Percentiles rank a stretch among this genome's conserved stretches.
phyloP scores from a whole-genome alignment of 1,139 yeast species.

The Saccharomyces hybrid region DNA sequence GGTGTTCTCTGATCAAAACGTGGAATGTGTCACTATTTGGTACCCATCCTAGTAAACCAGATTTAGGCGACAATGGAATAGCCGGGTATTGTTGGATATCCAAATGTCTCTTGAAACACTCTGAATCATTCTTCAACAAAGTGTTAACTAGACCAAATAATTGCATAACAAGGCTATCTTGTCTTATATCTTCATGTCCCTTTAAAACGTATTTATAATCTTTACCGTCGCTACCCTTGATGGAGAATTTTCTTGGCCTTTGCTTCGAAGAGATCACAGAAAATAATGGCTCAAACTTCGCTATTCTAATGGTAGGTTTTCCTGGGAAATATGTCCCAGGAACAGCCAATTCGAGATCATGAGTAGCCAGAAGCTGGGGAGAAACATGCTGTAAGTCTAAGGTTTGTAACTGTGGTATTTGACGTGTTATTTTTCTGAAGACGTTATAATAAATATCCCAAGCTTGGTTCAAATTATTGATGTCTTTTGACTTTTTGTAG shows the following conservation, averaged over 20 bases:
- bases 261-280: slow-evolving; percentile 91
- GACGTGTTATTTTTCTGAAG: slow-evolving; percentile 83
- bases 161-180: slow-evolving; percentile 97
- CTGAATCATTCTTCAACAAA: slow-evolving; percentile 79
- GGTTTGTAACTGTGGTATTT: slow-evolving; percentile 78
- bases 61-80: slow-evolving; percentile 90
- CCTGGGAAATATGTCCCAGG: slow-evolving; percentile 94
- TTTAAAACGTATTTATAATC: slow-evolving; percentile 75
- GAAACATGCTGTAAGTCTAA: slow-evolving; percentile 91
- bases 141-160: slow-evolving; percentile 93
- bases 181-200: slow-evolving; percentile 98
- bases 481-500: slow-evolving; percentile 76
- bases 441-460: slow-evolving; percentile 97
- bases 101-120: slow-evolving; percentile 91
- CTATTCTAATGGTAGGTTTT: slow-evolving; percentile 65
- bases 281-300: slow-evolving; percentile 72
- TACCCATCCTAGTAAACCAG: slow-evolving; percentile 95
- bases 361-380: slow-evolving; percentile 75
- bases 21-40: slow-evolving; percentile 97
- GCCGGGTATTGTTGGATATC: slow-evolving; percentile 90
- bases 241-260: slow-evolving; percentile 77
- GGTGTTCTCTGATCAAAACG: slow-evolving; percentile 80
- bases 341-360: slow-evolving; percentile 76
- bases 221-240: slow-evolving; percentile 87
- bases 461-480: slow-evolving; percentile 86